phyloP scores from a whole-genome alignment of 1,139 yeast species.

The Kodamaea anthophila region DNA sequence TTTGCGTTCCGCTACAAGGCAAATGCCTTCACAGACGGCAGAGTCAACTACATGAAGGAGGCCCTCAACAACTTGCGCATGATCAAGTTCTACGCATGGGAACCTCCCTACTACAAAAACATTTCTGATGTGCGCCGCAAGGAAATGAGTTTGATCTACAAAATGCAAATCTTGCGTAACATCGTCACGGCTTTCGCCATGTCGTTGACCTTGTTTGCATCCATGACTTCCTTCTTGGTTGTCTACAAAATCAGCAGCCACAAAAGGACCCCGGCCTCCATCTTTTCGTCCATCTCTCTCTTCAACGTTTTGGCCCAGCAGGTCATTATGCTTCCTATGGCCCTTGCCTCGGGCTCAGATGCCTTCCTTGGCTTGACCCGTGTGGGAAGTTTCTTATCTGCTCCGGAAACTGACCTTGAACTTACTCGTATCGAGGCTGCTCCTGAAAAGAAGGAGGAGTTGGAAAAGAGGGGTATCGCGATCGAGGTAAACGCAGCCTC shows the following conservation, averaged over 20 bases:
- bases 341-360: slow-evolving; percentile 53
- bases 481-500: slow-evolving; percentile 45
- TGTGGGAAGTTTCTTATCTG: slow-evolving; percentile 42
- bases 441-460: slow-evolving; percentile 11
- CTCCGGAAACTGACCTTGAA: slow-evolving; percentile 1
- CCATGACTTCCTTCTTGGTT: slow-evolving; percentile 68
- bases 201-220: slow-evolving; percentile 59
- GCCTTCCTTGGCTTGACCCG: slow-evolving; percentile 59
- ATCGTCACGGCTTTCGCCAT: slow-evolving; percentile 52
- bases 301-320: slow-evolving; percentile 51
- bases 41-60: slow-evolving; percentile 59
- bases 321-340: slow-evolving; percentile 60
- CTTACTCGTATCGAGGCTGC: slow-evolving; percentile 4
- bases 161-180: slow-evolving; percentile 51
- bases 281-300: slow-evolving; percentile 69
- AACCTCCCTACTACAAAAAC: slow-evolving; percentile 45
- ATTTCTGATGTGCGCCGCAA: slow-evolving; percentile 39
- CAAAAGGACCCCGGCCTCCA: slow-evolving; percentile 53
- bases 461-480: slow-evolving; percentile 26
- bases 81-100: slow-evolving; percentile 69
- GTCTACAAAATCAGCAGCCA: slow-evolving; percentile 44
- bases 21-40: slow-evolving; percentile 45
- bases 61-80: slow-evolving; percentile 58
- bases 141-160: slow-evolving; percentile 45
- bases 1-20: slow-evolving; percentile 39